Evolutionary conservation across 805 yeast genomes (phyloP).

Genomic region (Novakomyces olei): DNA sequence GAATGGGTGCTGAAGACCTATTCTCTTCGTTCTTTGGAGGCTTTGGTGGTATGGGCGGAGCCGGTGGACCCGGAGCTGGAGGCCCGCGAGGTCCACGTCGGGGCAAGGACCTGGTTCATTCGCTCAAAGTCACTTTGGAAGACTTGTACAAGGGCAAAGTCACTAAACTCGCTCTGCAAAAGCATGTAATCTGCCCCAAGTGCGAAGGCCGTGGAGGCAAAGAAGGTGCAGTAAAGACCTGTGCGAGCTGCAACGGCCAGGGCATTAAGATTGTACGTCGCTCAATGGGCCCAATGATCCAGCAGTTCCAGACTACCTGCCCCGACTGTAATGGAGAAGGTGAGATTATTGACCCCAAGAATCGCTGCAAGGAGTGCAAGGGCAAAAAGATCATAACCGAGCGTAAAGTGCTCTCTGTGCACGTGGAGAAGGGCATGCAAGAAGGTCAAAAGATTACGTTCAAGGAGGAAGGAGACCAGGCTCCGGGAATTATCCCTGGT

Average conservation of each 20-base stretch:
- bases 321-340: constrained; percentile 84
- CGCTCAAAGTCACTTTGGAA: constrained; percentile 66
- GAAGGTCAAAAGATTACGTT: constrained; percentile 80
- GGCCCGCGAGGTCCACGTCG: constrained; percentile 13
- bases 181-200: constrained; percentile 64
- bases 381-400: constrained; percentile 77
- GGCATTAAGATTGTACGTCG: constrained; percentile 83
- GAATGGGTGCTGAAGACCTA: constrained; percentile 50
- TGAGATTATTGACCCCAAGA: constrained; percentile 64
- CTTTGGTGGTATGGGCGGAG: constrained; percentile 16
- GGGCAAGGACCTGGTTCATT: constrained; percentile 65
- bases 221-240: constrained; percentile 67
- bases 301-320: constrained; percentile 90
- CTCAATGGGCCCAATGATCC: constrained; percentile 99
- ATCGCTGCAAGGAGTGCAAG: constrained; percentile 64
- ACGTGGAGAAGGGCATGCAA: constrained; percentile 91
- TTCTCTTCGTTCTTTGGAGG: constrained; percentile 76
- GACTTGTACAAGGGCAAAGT: constrained; percentile 87
- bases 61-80: constrained; percentile 19
- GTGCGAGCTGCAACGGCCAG: constrained; percentile 71
- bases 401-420: constrained; percentile 82
- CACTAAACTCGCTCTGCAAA: constrained; percentile 80
- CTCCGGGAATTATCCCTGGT: constrained; percentile 85
- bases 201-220: constrained; percentile 97
- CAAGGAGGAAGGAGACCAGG: constrained; percentile 94